A percentile compares a stretch with the other conserved stretches of the same genome.
phyloP scores from a whole-genome alignment of 805 yeast species.

The Sungouiella blattae region DNA sequence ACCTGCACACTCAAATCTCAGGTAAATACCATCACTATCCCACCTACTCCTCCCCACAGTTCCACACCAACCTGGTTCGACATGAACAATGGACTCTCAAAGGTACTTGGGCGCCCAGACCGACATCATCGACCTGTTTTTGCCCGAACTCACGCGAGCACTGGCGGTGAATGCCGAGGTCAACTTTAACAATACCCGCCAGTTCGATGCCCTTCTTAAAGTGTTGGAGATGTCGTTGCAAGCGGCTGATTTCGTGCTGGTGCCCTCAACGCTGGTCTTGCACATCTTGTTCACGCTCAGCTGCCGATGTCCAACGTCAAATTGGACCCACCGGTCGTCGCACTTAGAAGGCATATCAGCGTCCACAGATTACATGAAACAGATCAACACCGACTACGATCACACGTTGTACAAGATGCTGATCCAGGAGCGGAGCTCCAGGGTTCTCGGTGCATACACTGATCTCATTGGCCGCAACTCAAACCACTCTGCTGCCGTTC shows the following conservation, averaged over 20 bases:
- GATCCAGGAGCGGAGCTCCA: conserved; percentile 18
- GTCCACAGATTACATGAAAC: conserved; percentile 18
- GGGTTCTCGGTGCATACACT: conserved; percentile 13
- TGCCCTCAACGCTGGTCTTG: conserved; percentile 26
- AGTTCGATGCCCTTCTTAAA: conserved; percentile 26
- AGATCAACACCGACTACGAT: conserved; percentile 19
- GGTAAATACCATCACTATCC: too few species aligned
- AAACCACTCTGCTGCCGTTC: background rate
- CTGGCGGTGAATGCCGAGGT: conserved; percentile 7
- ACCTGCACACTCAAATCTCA: too few species aligned
- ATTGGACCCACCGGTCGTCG: conserved; percentile 21
- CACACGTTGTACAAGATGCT: conserved; percentile 16
- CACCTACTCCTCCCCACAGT: too few species aligned
- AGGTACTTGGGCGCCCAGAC: conserved; percentile 16
- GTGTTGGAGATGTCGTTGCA: conserved; percentile 21
- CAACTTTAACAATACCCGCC: conserved; percentile 25
- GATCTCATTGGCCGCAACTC: background rate
- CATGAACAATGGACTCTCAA: background rate
- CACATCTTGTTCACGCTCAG: conserved; percentile 32
- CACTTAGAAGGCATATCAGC: conserved; percentile 19
- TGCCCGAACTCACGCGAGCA: conserved; percentile 17
- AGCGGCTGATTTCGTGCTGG: conserved; percentile 7
- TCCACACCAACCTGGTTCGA: too few species aligned
- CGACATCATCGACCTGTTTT: conserved; percentile 17
- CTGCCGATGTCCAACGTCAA: conserved; percentile 22